phyloP scores from a whole-genome alignment of 148 eudicot species.

The Talinum fruticosum region DNA sequence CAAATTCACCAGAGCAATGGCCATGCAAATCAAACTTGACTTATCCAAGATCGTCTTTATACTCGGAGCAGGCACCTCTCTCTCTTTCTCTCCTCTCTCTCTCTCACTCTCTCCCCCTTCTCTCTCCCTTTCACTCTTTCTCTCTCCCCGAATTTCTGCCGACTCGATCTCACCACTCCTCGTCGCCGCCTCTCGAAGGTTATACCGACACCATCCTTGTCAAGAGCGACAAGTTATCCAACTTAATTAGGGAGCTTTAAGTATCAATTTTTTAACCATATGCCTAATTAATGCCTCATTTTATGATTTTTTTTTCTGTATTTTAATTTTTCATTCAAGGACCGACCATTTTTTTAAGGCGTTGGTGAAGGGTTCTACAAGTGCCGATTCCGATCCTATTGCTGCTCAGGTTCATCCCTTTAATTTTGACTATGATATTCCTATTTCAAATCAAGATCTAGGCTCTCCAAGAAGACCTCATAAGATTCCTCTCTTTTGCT shows the following conservation, averaged over 20 bases:
- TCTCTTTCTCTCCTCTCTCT: not conserved
- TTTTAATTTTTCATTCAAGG: not conserved
- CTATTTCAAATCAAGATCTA: no score
- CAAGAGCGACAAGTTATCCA: slow-evolving; percentile 67
- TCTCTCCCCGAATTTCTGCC: not conserved
- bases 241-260: slow-evolving; percentile 76
- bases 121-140: no score
- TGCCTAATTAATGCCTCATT: not conserved
- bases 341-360: slow-evolving; percentile 33
- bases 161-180: not conserved
- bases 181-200: slow-evolving; percentile 50
- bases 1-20: slow-evolving; percentile 30
- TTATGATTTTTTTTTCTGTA: no score
- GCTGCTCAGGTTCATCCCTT: slow-evolving; percentile 64
- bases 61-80: slow-evolving; percentile 48
- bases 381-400: slow-evolving; percentile 63
- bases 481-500: no score
- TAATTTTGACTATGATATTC: not conserved
- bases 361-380: slow-evolving; percentile 49
- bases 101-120: no score
- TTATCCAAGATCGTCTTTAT: slow-evolving; percentile 54
- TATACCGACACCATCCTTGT: slow-evolving; percentile 71
- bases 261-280: no score
- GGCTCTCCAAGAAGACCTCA: no score
- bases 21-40: slow-evolving; percentile 62